Evolutionary conservation across 164 flowering plant species (phyloP).

Genomic region (Saururus chinensis): DNA sequence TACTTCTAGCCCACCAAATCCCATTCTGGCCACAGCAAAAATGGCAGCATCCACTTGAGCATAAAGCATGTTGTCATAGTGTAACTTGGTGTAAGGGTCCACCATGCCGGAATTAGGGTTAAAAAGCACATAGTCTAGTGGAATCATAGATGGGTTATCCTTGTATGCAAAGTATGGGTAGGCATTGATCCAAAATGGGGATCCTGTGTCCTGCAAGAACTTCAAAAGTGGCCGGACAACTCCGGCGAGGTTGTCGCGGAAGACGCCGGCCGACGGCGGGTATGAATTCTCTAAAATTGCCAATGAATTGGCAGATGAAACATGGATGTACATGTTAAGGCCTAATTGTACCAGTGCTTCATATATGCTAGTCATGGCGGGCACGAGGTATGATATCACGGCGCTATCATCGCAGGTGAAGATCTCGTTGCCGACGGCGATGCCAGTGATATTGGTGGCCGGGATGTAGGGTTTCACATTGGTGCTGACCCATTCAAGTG

Average conservation of each 20-base stretch:
- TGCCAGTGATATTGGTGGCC: constrained; percentile 67
- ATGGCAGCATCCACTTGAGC: constrained; percentile 85
- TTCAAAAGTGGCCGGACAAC: constrained; percentile 43
- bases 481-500: constrained; percentile 70
- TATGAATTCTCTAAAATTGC: constrained; percentile 55
- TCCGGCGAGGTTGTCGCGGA: constrained; percentile 31
- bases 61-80: constrained; percentile 87
- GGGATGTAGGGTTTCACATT: constrained; percentile 71
- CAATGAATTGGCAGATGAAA: constrained; percentile 57
- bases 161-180: constrained; percentile 93
- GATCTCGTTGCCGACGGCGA: constrained; percentile 81
- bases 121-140: constrained; percentile 65
- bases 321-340: constrained; percentile 43
- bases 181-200: constrained; percentile 95
- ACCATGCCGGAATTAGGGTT: constrained; percentile 64
- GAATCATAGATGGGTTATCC: constrained; percentile 33
- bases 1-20: constrained; percentile 58
- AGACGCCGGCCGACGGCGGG: constrained; percentile 82
- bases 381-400: constrained; percentile 40
- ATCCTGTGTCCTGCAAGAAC: constrained; percentile 42
- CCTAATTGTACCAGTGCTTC: constrained; percentile 51
- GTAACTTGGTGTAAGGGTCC: constrained; percentile 62
- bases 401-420: constrained; percentile 43
- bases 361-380: constrained; percentile 56
- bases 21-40: constrained; percentile 58